phyloP scores from a whole-genome alignment of 2,329 filamentous ascomycete genomes.

The Scytalidium sp. region DNA sequence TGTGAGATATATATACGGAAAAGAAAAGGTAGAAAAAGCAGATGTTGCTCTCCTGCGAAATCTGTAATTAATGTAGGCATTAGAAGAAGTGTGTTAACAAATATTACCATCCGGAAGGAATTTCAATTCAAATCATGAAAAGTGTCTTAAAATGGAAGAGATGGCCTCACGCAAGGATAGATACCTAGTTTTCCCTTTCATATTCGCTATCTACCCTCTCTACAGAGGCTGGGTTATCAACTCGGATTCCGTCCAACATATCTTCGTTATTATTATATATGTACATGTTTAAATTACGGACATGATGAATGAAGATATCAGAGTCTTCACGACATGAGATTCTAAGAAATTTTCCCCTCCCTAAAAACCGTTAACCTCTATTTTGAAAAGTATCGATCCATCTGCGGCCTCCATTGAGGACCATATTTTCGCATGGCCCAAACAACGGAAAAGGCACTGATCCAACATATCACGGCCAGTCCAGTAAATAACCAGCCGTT shows the following conservation, averaged over 20 bases:
- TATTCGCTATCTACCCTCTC: neutral
- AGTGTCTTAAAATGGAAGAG: neutral
- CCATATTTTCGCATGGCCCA: constrained; percentile 59
- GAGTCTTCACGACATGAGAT: no score
- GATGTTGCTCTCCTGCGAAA: no score
- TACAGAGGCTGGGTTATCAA: neutral
- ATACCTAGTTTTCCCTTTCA: neutral
- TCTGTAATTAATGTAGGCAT: no score
- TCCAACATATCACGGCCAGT: constrained; percentile 41
- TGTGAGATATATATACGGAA: no score
- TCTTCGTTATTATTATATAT: neutral
- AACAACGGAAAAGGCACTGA: constrained; percentile 51
- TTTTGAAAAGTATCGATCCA: constrained; percentile 45
- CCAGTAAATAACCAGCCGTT: constrained; percentile 73
- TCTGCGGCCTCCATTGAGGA: constrained; percentile 58
- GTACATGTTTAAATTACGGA: neutral
- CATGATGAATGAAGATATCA: neutral
- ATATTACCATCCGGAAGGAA: no score
- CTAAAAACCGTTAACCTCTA: neutral
- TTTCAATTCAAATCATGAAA: no score
- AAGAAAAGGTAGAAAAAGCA: no score
- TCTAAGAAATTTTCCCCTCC: neutral
- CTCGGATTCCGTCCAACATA: neutral
- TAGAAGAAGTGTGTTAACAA: no score
- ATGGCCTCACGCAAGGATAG: neutral